phyloP scores from a whole-genome alignment of 352 stramenopile species.

The Phytophthora sp. region DNA sequence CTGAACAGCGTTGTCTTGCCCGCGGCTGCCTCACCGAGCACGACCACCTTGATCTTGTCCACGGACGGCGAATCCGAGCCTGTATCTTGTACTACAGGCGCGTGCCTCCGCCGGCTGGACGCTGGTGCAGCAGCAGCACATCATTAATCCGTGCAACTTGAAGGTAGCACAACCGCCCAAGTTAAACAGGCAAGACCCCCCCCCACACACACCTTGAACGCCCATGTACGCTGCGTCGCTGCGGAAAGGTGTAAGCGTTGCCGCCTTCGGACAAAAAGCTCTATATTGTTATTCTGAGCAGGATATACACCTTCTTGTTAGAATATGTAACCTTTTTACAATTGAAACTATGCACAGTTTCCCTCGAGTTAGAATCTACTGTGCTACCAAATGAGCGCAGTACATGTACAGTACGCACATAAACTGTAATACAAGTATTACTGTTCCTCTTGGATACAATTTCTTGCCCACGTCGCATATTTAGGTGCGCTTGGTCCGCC shows the following conservation, averaged over 20 bases:
- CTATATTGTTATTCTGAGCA: too few relatives aligned
- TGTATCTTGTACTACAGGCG: conserved; percentile 20
- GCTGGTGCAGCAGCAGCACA: conserved; percentile 26
- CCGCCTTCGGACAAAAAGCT: conserved; percentile 16
- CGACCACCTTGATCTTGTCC: conserved; percentile 55
- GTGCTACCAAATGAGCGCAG: too few relatives aligned
- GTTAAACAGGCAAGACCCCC: conserved; percentile 7
- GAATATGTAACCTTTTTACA: too few relatives aligned
- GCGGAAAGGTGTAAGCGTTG: neutral
- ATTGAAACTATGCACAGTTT: too few relatives aligned
- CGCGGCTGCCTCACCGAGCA: conserved; percentile 46
- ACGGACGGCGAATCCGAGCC: neutral
- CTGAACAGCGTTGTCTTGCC: conserved; percentile 68
- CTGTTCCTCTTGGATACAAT: too few relatives aligned
- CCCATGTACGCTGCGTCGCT: conserved; percentile 13
- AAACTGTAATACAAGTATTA: too few relatives aligned
- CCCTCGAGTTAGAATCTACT: too few relatives aligned
- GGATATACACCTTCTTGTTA: too few relatives aligned
- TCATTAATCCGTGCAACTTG: conserved; percentile 14
- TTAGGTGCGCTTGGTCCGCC: conserved; percentile 28
- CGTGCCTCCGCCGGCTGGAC: conserved; percentile 22
- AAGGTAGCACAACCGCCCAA: neutral
- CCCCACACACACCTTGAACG: conserved; percentile 4
- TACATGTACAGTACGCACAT: too few relatives aligned
- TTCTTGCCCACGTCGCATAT: too few relatives aligned